phyloP scores from a whole-genome alignment of 169 alveolate genomes.

The Babesia bovis region DNA sequence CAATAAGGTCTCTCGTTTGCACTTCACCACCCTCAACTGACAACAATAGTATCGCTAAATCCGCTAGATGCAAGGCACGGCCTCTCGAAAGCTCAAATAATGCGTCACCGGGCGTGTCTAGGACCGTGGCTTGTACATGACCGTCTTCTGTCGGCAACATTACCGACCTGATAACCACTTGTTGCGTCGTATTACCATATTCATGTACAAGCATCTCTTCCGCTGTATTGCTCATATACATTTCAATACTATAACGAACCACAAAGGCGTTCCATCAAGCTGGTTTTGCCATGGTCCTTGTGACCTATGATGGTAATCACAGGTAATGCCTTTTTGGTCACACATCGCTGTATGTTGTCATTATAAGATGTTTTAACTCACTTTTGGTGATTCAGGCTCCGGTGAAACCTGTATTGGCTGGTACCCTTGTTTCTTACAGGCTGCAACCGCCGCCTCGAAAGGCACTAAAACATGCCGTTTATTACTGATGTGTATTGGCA shows the following conservation, averaged over 20 bases:
- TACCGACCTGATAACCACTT: constrained; percentile 40
- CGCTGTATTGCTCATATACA: constrained; percentile 1
- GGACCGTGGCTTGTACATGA: constrained; percentile 59
- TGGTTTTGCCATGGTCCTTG: constrained; percentile 85
- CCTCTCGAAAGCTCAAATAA: constrained; percentile 76
- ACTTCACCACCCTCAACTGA: constrained; percentile 75
- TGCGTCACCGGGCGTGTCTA: constrained; percentile 84
- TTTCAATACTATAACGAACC: constrained; percentile 4
- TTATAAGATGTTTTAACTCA: not conserved
- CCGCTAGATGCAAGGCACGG: constrained; percentile 78
- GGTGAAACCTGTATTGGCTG: constrained; percentile 74
- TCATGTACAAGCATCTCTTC: constrained; percentile 47
- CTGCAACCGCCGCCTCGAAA: constrained; percentile 75
- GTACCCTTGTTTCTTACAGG: constrained; percentile 69
- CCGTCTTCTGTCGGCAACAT: constrained; percentile 38
- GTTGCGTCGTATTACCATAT: constrained; percentile 69
- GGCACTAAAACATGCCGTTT: constrained; percentile 76
- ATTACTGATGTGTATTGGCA: constrained; percentile 23
- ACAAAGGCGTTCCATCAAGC: constrained; percentile 69
- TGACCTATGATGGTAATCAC: constrained; percentile 83
- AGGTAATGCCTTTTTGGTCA: constrained; percentile 57
- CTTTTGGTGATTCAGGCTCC: constrained; percentile 72
- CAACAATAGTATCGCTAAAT: constrained; percentile 72
- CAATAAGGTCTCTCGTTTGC: constrained; percentile 77
- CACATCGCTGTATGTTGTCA: constrained; percentile 13